These are phyloP conservation scores for Cichorium intybus DNA, from an alignment of 140 eudicot genomes.

Conservation along the genomic window DNA sequence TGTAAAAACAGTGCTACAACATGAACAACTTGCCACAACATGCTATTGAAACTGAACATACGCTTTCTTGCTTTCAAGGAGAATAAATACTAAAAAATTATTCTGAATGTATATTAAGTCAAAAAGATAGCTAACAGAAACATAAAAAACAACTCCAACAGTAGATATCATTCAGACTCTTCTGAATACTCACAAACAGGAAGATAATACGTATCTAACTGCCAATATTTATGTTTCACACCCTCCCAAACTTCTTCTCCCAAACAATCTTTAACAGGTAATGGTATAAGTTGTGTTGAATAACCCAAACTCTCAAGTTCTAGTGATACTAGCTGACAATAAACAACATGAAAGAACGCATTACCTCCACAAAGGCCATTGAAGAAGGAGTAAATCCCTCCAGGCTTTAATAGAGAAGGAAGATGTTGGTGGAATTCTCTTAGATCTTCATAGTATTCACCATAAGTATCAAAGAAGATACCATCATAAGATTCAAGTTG, in stretches of 20 bases:
- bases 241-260: conserved; percentile 91
- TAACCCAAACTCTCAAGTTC: conserved; percentile 92
- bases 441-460: conserved; percentile 95
- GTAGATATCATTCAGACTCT: conserved; percentile 46
- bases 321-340: conserved; percentile 80
- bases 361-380: conserved; percentile 97
- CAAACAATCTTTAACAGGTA: conserved; percentile 90
- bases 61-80: not conserved
- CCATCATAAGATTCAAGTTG: conserved; percentile 88
- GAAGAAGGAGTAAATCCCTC: conserved; percentile 92
- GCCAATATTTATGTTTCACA: conserved; percentile 95
- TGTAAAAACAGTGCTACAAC: too few relatives aligned
- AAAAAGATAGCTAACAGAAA: not conserved
- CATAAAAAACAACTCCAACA: not conserved
- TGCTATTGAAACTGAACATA: not conserved
- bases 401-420: conserved; percentile 70
- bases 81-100: not conserved
- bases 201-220: conserved; percentile 84
- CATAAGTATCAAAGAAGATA: conserved; percentile 94
- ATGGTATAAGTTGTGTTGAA: conserved; percentile 76
- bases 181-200: conserved; percentile 75
- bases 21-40: too few relatives aligned
- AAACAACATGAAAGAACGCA: conserved; percentile 94
- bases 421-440: conserved; percentile 94
- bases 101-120: conserved; percentile 3